Evolutionary conservation across 345 rosid species (phyloP).

Genomic region (Eucalyptus viminalis): DNA sequence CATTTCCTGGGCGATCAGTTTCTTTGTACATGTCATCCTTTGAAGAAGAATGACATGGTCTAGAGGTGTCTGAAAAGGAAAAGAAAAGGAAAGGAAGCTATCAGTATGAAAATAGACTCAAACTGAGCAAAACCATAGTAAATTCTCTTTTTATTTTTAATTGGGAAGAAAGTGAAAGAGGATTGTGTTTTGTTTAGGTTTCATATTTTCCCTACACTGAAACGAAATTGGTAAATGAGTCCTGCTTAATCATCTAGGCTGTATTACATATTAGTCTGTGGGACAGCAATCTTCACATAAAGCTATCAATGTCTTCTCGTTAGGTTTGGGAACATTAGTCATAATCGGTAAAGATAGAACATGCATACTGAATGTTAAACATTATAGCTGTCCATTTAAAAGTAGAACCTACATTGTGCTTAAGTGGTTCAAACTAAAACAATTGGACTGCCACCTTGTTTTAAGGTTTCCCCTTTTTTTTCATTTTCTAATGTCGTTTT

Average conservation of each 20-base stretch:
- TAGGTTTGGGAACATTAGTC: background rate
- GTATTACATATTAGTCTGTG: background rate
- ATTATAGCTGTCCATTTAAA: background rate
- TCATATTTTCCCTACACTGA: background rate
- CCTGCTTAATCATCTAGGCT: background rate
- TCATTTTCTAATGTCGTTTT: background rate
- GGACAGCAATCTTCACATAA: background rate
- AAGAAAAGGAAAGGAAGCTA: background rate
- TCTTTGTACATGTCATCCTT: background rate
- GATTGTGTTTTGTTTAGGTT: background rate
- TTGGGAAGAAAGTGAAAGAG: background rate
- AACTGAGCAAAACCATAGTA: background rate
- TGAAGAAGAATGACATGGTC: background rate
- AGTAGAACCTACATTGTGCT: background rate
- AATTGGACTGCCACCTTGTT: background rate
- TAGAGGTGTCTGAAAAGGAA: background rate
- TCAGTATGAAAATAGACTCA: background rate
- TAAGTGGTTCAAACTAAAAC: background rate
- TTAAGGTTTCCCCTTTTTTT: background rate
- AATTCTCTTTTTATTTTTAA: background rate
- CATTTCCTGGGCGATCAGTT: background rate
- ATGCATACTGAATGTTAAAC: background rate
- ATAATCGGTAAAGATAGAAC: background rate
- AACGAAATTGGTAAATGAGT: background rate
- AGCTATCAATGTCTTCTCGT: background rate